Percentiles rank a stretch among this genome's conserved stretches.
These are phyloP conservation scores for Pharnaceum exiguum DNA, from an alignment of 148 eudicot species.

Conservation along the genomic window DNA sequence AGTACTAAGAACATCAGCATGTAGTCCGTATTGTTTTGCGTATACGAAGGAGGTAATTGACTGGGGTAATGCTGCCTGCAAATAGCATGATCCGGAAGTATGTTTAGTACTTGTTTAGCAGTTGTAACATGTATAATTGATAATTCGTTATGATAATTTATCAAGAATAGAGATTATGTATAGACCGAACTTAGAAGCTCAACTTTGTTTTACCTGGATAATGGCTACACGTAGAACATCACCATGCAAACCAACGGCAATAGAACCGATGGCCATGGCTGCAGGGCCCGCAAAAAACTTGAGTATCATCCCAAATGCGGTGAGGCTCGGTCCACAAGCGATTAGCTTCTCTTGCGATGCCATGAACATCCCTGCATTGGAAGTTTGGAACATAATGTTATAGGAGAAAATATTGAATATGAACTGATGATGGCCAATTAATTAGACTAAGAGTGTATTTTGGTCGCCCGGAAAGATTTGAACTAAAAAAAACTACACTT, in stretches of 20 bases:
- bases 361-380: slow-evolving; percentile 86
- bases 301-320: slow-evolving; percentile 57
- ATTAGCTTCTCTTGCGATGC: slow-evolving; percentile 74
- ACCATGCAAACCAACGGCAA: slow-evolving; percentile 59
- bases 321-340: slow-evolving; percentile 54
- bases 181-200: too few species aligned
- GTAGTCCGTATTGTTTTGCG: slow-evolving; percentile 85
- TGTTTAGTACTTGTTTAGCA: background rate
- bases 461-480: too few species aligned
- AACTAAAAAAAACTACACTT: too few species aligned
- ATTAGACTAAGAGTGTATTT: too few species aligned
- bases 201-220: too few species aligned
- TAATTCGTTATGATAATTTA: too few species aligned
- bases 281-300: slow-evolving; percentile 71
- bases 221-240: slow-evolving; percentile 61
- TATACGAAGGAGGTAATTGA: slow-evolving; percentile 85
- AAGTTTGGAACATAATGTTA: too few species aligned
- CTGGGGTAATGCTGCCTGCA: slow-evolving; percentile 86
- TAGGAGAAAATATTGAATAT: too few species aligned
- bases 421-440: too few species aligned
- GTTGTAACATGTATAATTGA: background rate
- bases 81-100: background rate
- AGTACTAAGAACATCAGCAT: slow-evolving; percentile 82
- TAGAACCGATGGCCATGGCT: slow-evolving; percentile 52
- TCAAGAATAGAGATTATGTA: too few species aligned